A percentile compares a stretch with the other conserved stretches of the same genome.
Evolutionary conservation across 306 rosid species (phyloP).

Genomic region (Mimosa bimucronata): DNA sequence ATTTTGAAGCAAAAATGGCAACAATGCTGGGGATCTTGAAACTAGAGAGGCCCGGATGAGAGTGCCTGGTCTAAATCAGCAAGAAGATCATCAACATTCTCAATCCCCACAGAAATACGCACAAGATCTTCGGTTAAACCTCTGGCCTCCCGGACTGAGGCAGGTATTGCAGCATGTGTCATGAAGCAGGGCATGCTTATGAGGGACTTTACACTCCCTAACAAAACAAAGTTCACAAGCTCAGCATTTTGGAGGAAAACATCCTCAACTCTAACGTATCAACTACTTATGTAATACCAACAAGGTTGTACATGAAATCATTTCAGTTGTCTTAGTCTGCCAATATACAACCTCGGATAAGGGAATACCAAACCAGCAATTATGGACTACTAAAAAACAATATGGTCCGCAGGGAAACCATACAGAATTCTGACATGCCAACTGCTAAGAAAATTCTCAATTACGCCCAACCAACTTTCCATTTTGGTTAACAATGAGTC

Average conservation of each 20-base stretch:
- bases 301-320: neutral
- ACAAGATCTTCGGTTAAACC: slow-evolving; percentile 87
- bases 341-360: neutral
- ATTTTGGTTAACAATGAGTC: neutral
- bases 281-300: neutral
- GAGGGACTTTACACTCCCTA: slow-evolving; percentile 94
- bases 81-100: slow-evolving; percentile 79
- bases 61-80: slow-evolving; percentile 71
- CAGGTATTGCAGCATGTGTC: slow-evolving; percentile 90
- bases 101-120: slow-evolving; percentile 86
- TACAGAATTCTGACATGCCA: neutral
- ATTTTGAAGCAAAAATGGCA: neutral
- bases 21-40: neutral
- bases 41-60: slow-evolving; percentile 61
- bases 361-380: neutral
- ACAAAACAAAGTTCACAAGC: slow-evolving; percentile 21
- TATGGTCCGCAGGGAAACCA: neutral
- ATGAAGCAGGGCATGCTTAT: slow-evolving; percentile 85
- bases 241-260: neutral
- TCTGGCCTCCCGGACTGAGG: slow-evolving; percentile 75
- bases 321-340: neutral
- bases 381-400: neutral
- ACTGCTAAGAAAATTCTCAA: neutral
- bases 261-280: neutral
- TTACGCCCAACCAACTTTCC: neutral